Evolutionary conservation across 2,329 filamentous ascomycete genomes (phyloP), one percentile per base, ranked within the genome.

Genomic region (Arthrobotrys iridis): DNA sequence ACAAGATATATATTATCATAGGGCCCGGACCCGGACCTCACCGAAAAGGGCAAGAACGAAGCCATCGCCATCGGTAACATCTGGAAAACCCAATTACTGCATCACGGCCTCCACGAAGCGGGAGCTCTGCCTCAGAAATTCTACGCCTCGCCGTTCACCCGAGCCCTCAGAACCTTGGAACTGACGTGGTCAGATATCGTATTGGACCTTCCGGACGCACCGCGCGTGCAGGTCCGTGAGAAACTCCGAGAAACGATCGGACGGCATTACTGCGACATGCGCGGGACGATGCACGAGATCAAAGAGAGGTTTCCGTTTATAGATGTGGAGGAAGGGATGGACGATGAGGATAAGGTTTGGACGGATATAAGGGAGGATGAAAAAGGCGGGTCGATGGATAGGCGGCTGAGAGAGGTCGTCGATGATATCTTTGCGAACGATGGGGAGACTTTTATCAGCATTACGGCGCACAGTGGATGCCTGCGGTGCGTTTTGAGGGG

Each of bases 201-300:
- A 1, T 79, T 90, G 1, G 87, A 88, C 0, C 79, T 80, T 5
- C 80, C 83, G 2, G 80, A 80, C 8, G 85, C 85, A 0, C 91
- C 75, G 11, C 52, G 46, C 5, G 59, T 64, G 24, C 11, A 43
- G 33, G 59, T 77, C 30, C 45, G 35, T 43, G 58, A 79, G 74
- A 66, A 72, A 48, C 48, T 91, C 77, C 85, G 90, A 28, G 90
- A 92, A 81, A 86, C 87, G 1, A 87, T 91, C 65, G 88, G 86
- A 63, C 86, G 88, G 43, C 90, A 91, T 79, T 91, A 89, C 0
- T 92, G 90, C 80, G 88, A 92, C 81, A 48, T 46, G 37, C 85
- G 86, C 28, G 84, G 90, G 7, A 86, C 48, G 11, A 57, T 67
- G 71, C 22, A 24, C 8, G 71, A 85, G 70, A 88, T 91, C 75